A percentile compares a stretch with the other conserved stretches of the same genome.
Evolutionary conservation across 441 rosid species (phyloP).

Genomic region (Gossypium davidsonii): DNA sequence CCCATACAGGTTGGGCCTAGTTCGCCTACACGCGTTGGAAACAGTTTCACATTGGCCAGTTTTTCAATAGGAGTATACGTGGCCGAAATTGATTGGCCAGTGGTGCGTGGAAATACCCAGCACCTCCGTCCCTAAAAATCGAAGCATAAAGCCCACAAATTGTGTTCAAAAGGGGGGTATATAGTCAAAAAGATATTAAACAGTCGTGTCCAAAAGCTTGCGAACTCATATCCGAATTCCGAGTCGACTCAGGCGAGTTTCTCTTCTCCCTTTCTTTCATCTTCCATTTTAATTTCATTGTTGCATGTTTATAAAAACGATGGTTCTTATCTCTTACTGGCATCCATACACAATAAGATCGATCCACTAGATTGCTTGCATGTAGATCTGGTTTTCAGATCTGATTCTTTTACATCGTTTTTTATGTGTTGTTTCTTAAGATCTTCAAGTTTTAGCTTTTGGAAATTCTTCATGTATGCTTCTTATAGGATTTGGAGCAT

Average conservation of each 20-base stretch:
- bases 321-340: not conserved
- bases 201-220: not conserved
- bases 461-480: not conserved
- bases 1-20: not conserved
- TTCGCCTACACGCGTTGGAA: not conserved
- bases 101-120: not conserved
- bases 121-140: not conserved
- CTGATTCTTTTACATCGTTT: not conserved
- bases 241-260: constrained; percentile 8
- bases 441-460: not conserved
- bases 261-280: not conserved
- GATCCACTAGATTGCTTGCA: not conserved
- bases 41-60: not conserved
- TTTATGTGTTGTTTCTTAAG: not conserved
- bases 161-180: not conserved
- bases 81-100: not conserved
- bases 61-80: not conserved
- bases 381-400: not conserved
- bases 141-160: not conserved
- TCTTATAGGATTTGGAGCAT: not conserved
- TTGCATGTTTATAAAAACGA: not conserved
- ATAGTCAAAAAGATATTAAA: not conserved
- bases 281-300: not conserved
- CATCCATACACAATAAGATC: not conserved
- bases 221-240: not conserved